These are phyloP conservation scores for Pigoraptor vietnamica DNA, from an alignment of 78 protist genomes.

Conservation along the genomic window DNA sequence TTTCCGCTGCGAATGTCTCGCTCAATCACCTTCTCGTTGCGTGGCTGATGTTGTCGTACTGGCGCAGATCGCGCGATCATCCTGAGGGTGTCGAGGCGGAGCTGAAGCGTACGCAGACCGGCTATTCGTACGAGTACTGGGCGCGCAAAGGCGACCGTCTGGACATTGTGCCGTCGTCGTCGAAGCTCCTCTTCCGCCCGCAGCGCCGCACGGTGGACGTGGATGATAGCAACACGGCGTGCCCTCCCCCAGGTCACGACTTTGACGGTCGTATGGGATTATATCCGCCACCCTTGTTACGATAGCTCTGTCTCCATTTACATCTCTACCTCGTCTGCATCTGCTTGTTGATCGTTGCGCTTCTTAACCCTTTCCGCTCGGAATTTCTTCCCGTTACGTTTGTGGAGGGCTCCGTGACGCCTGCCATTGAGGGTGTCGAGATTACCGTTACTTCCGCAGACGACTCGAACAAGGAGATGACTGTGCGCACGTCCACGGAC, in stretches of 20 bases:
- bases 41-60: neutral
- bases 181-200: neutral
- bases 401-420: neutral
- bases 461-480: neutral
- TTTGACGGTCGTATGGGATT: neutral
- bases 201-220: neutral
- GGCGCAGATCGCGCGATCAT: neutral
- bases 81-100: neutral
- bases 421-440: neutral
- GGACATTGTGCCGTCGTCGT: neutral
- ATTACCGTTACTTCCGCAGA: neutral
- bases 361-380: neutral
- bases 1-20: neutral
- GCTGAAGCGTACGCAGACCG: neutral
- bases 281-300: neutral
- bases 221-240: neutral
- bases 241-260: neutral
- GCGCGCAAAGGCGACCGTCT: neutral
- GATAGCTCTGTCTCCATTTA: neutral
- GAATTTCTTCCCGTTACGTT: neutral
- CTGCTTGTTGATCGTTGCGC: too few relatives aligned
- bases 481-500: neutral
- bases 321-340: too few relatives aligned
- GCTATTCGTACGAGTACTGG: neutral
- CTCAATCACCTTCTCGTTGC: neutral